A percentile compares a stretch with the other conserved stretches of the same genome.
These are phyloP conservation scores for Tilletia indica DNA, from an alignment of 1,284 basidiomycete species.

Conservation along the genomic window DNA sequence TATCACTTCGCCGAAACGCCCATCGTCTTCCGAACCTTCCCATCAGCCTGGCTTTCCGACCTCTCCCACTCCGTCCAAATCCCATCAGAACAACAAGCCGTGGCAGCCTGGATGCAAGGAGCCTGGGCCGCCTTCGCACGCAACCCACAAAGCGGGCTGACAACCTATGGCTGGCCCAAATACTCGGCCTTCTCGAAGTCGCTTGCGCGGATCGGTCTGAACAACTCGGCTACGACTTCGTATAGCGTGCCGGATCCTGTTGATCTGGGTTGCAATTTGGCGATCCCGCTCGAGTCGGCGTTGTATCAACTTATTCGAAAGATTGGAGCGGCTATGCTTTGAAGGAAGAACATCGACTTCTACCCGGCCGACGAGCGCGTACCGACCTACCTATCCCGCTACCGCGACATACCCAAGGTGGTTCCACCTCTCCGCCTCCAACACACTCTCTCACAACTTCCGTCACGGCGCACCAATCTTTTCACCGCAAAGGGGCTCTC, in stretches of 20 bases:
- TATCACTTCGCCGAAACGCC: slow-evolving; percentile 16
- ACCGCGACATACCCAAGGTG: too few relatives aligned
- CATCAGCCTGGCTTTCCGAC: not conserved
- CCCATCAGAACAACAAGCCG: not conserved
- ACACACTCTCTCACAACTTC: too few relatives aligned
- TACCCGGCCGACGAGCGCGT: too few relatives aligned
- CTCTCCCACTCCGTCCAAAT: not conserved
- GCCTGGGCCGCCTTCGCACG: slow-evolving; percentile 17
- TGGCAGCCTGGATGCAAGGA: slow-evolving; percentile 11
- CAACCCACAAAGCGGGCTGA: slow-evolving; percentile 5
- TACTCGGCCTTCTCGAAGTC: not conserved
- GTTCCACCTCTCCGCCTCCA: too few relatives aligned
- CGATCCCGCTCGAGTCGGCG: not conserved
- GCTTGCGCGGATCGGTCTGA: not conserved
- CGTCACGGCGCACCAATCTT: too few relatives aligned
- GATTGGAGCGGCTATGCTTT: not conserved
- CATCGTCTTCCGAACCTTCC: slow-evolving; percentile 16
- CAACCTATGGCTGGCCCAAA: not conserved
- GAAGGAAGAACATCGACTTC: not conserved
- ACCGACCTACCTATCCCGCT: too few relatives aligned
- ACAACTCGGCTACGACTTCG: not conserved
- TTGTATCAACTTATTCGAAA: not conserved
- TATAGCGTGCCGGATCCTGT: not conserved
- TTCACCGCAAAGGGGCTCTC: too few relatives aligned
- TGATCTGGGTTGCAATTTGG: not conserved